Percentiles rank a stretch among this genome's conserved stretches.
phyloP scores from a whole-genome alignment of 768 basidiomycete genomes.

The Lentinus tigrinus region DNA sequence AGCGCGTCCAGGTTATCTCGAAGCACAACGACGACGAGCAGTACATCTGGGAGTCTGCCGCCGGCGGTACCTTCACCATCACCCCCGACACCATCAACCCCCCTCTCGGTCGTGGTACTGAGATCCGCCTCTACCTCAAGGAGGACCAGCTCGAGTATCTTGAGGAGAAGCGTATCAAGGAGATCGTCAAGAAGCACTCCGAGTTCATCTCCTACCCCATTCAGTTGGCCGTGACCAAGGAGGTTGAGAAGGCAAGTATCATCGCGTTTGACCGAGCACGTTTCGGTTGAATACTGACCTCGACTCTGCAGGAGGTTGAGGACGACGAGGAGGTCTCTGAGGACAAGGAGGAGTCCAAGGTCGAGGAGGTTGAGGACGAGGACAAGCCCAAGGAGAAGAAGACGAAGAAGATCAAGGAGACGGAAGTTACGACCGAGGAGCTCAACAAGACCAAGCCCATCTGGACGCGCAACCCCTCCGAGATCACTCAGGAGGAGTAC shows the following conservation, averaged over 20 bases:
- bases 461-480: conserved; percentile 97
- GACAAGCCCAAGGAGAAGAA: conserved; percentile 74
- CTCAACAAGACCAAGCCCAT: conserved; percentile 99
- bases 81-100: conserved; percentile 89
- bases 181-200: conserved; percentile 99
- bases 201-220: conserved; percentile 99
- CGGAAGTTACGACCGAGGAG: conserved; percentile 88
- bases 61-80: conserved; percentile 99
- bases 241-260: conserved; percentile 89
- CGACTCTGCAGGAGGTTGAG: conserved; percentile 70
- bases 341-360: conserved; percentile 78
- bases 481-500: conserved; percentile 94
- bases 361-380: conserved; percentile 62
- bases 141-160: conserved; percentile 99
- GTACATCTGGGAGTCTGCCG: conserved; percentile 99
- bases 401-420: conserved; percentile 87
- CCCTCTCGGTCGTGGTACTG: conserved; percentile 89
- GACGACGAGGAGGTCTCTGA: conserved; percentile 79
- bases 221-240: conserved; percentile 97
- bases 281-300: neutral
- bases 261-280: neutral
- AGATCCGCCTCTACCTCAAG: conserved; percentile 91
- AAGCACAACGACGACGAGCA: conserved; percentile 99
- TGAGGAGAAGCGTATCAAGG: conserved; percentile 99
- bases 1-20: conserved; percentile 96